Conservation (phyloP, 1,284 basidiomycete species). For the Pyrrhoderma lamaoense region DNA sequence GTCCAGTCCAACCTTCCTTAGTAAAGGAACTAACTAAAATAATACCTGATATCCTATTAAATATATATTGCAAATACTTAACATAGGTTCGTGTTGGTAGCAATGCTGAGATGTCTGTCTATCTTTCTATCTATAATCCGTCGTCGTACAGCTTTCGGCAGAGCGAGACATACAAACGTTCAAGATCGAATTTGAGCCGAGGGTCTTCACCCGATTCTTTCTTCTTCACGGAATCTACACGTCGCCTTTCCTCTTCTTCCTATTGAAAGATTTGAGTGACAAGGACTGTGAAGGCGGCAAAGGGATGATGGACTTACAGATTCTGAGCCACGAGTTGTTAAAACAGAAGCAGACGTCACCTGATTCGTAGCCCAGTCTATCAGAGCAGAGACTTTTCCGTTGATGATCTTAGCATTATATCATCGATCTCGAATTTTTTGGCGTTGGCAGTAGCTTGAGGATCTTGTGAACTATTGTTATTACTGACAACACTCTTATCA, state of each 20-base stretch:
- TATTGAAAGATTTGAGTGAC: slow-evolving; percentile 14
- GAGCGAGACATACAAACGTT: slow-evolving; percentile 70
- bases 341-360: slow-evolving; percentile 35
- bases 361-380: slow-evolving; percentile 75
- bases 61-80: too few relatives aligned
- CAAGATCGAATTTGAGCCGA: slow-evolving; percentile 55
- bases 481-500: slow-evolving; percentile 4
- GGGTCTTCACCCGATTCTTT: slow-evolving; percentile 36
- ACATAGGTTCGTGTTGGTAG: too few relatives aligned
- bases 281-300: slow-evolving; percentile 16
- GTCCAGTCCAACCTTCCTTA: too few relatives aligned
- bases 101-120: too few relatives aligned
- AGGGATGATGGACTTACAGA: too few relatives aligned
- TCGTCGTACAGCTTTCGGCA: slow-evolving; percentile 75
- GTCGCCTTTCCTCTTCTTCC: slow-evolving; percentile 17
- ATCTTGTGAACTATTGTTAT: slow-evolving; percentile 8
- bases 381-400: slow-evolving; percentile 62
- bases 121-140: slow-evolving; percentile 53
- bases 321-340: slow-evolving; percentile 18
- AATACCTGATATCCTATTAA: too few relatives aligned
- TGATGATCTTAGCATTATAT: slow-evolving; percentile 53
- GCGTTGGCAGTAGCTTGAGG: slow-evolving; percentile 17
- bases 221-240: slow-evolving; percentile 23
- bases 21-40: too few relatives aligned
- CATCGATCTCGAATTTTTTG: slow-evolving; percentile 27